These are phyloP conservation scores for Byssochlamys sp. DNA, from an alignment of 2,329 filamentous ascomycete species.

Conservation along the genomic window DNA sequence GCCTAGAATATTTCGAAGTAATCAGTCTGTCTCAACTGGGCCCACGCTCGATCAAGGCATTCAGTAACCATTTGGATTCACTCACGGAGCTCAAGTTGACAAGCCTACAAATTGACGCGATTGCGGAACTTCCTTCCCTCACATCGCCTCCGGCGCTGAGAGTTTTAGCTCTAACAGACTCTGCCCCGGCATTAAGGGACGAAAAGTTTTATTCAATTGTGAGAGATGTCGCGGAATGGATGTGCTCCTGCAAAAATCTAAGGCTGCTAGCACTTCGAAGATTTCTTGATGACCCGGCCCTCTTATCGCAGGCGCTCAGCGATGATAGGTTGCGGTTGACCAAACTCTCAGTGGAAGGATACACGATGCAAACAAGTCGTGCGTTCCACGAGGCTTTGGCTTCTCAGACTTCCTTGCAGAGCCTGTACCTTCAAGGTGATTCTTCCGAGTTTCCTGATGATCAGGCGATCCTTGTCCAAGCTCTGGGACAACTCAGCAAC, in stretches of 20 bases:
- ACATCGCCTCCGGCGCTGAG: constrained; percentile 30
- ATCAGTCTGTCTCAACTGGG: constrained; percentile 48
- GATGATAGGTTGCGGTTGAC: constrained; percentile 17
- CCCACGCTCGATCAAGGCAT: constrained; percentile 43
- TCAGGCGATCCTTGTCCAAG: constrained; percentile 20
- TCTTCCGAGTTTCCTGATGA: constrained; percentile 16
- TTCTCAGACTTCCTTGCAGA: constrained; percentile 17
- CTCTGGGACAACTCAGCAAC: constrained; percentile 18
- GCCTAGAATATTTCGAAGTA: constrained; percentile 50
- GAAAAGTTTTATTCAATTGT: constrained; percentile 45
- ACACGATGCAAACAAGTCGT: constrained; percentile 13
- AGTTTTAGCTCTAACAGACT: constrained; percentile 41
- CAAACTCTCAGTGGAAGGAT: constrained; percentile 20
- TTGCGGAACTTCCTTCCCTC: constrained; percentile 25
- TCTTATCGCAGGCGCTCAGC: constrained; percentile 20
- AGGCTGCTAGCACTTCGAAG: constrained; percentile 42
- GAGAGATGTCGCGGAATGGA: constrained; percentile 44
- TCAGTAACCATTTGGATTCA: constrained; percentile 46
- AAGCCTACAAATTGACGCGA: constrained; percentile 39
- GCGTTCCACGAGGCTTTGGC: constrained; percentile 21
- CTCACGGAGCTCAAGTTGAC: constrained; percentile 45
- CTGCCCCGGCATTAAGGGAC: constrained; percentile 35
- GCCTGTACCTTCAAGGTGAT: constrained; percentile 22
- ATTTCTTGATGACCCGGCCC: constrained; percentile 41
- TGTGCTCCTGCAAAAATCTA: constrained; percentile 45